A percentile compares a stretch with the other conserved stretches of the same genome.
phyloP scores from a whole-genome alignment of 345 rosid species.

The Eutrema yunnanense region DNA sequence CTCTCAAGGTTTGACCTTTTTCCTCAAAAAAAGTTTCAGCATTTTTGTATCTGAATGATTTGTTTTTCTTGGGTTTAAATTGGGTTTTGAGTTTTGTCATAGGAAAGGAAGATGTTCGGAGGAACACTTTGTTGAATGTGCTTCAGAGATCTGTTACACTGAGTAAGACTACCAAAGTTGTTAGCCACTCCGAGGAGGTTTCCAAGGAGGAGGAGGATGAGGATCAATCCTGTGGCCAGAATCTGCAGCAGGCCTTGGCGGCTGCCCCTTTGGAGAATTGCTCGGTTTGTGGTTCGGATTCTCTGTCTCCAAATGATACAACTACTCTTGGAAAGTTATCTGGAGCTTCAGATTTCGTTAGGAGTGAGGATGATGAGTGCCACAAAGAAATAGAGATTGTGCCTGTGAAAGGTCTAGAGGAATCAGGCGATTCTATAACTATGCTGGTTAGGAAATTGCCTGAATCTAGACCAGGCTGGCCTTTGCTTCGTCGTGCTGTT shows the following conservation, averaged over 20 bases:
- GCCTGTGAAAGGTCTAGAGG: constrained; percentile 37
- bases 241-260: constrained; percentile 38
- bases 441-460: constrained; percentile 42
- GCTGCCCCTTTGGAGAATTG: constrained; percentile 43
- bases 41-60: neutral
- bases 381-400: constrained; percentile 53
- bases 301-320: constrained; percentile 19
- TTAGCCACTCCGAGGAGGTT: constrained; percentile 25
- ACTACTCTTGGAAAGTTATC: neutral
- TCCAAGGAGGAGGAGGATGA: constrained; percentile 12
- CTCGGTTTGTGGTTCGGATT: constrained; percentile 49
- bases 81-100: constrained; percentile 2
- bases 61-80: neutral
- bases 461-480: constrained; percentile 79
- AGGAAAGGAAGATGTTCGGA: constrained; percentile 46
- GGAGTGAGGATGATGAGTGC: constrained; percentile 20
- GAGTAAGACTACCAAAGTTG: constrained; percentile 43
- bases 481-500: constrained; percentile 52
- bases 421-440: constrained; percentile 36
- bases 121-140: constrained; percentile 44
- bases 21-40: neutral
- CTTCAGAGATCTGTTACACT: constrained; percentile 49
- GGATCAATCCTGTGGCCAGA: constrained; percentile 24
- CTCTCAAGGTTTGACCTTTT: constrained; percentile 39
- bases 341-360: neutral